Base-by-base conservation (phyloP, 2,329 filamentous ascomycete species). In the Hymenoscyphus repandus region DNA sequence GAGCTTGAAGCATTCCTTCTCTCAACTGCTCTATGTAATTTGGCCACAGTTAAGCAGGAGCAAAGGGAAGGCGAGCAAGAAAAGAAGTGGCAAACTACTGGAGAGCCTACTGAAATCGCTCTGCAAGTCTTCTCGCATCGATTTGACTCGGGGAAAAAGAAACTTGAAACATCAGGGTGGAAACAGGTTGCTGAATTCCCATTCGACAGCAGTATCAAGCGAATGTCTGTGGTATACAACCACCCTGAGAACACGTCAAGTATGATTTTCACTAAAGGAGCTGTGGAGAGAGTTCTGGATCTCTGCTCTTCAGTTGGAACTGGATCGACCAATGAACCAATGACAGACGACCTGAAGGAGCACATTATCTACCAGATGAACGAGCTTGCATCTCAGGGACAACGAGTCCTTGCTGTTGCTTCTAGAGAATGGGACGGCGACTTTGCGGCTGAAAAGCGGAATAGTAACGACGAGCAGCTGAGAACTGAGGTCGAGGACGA, bases 51-150 rank as follows among this genome's bases (percentile, higher is more conserved):
- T 3, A 74, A 45, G n/a, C 34, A 59, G 2, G 62, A 63, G 41
- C 40, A 53, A n/a, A 36, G 47, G 12, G 60, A 60, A 45, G 58
- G 78, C 52, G 55, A 63, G n/a, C 50, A 56, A 9, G 65, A 70
- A 13, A 69, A 70, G 4, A 66, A 68, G 39, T 83, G 80, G 80
- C 73, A 76, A 46, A 74, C 78, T 22, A 74, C 78, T 42, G 81
- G 80, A n/a, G 79, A 83, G 55, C 79, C 80, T 1, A 86, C 83
- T 2, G 83, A 86, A 59, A 82, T 85, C 51, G 82, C 82, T 5
- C 75, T 86, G 2, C 80, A 85, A 52, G 80, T 86, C 6, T 82
- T 86, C 58, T 78, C 80, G 1, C 73, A 78, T 59, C 77, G 82
- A 18, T 85, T 86, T 58, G 66, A 74, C 13, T 74, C 70, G 50